Conservation (phyloP, 176 grass and related monocot genomes). For the Zea mays region DNA sequence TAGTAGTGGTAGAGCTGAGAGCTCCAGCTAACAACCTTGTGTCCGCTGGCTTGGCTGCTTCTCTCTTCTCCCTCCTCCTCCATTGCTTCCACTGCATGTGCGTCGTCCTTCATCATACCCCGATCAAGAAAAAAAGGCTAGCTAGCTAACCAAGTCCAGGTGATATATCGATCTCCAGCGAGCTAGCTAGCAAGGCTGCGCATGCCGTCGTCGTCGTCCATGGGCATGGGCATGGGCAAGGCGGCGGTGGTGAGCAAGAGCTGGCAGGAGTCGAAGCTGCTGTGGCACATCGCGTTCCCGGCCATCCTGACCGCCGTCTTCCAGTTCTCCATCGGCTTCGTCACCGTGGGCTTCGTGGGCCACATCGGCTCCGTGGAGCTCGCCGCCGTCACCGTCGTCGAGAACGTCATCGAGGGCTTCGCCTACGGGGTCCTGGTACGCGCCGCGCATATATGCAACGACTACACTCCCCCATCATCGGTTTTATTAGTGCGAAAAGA, state of each 20-base stretch:
- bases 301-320: slow-evolving; percentile 72
- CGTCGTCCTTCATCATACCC: too few relatives aligned
- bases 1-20: too few relatives aligned
- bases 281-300: slow-evolving; percentile 72
- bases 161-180: too few relatives aligned
- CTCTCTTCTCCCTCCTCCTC: too few relatives aligned
- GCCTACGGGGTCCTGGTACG: slow-evolving; percentile 61
- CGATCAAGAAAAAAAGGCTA: too few relatives aligned
- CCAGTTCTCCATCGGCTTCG: slow-evolving; percentile 78
- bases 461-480: not conserved
- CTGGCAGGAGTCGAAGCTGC: slow-evolving; percentile 66
- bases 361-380: slow-evolving; percentile 73
- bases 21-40: too few relatives aligned
- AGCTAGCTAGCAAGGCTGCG: not conserved
- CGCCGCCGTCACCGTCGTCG: slow-evolving; percentile 62
- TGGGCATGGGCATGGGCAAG: not conserved
- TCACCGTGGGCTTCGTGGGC: slow-evolving; percentile 67
- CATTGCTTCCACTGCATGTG: too few relatives aligned
- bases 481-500: not conserved
- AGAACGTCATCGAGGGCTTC: slow-evolving; percentile 71
- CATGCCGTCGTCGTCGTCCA: not conserved
- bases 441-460: too few relatives aligned
- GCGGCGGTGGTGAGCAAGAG: slow-evolving; percentile 40
- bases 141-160: too few relatives aligned
- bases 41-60: too few relatives aligned